Percentiles rank a stretch among this genome's conserved stretches.
phyloP scores from a whole-genome alignment of 495 filamentous ascomycete species.

The Hyaloscypha hepaticicola region DNA sequence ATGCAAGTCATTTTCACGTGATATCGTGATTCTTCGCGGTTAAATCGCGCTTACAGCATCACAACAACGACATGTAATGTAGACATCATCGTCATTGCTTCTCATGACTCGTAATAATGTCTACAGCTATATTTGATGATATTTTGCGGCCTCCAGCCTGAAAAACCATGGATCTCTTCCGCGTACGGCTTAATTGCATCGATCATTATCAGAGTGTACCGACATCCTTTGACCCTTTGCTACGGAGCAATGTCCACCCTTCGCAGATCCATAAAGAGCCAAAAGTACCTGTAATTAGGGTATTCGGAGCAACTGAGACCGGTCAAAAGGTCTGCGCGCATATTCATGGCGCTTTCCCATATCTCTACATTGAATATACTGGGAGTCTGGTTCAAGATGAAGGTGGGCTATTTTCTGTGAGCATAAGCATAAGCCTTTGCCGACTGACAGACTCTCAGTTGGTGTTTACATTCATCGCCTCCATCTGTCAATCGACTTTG shows the following conservation, averaged over 20 bases:
- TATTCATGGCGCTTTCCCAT: conserved; percentile 93
- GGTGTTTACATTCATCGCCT: conserved; percentile 67
- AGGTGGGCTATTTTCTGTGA: conserved; percentile 44
- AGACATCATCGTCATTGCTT: not conserved
- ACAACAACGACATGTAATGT: conserved; percentile 3
- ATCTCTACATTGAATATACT: conserved; percentile 86
- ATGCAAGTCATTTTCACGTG: not conserved
- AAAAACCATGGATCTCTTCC: conserved; percentile 61
- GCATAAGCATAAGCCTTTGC: not conserved
- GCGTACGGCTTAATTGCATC: conserved; percentile 89
- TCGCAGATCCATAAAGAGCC: conserved; percentile 56
- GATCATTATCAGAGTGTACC: conserved; percentile 84
- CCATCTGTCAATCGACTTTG: conserved; percentile 81
- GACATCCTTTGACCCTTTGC: conserved; percentile 75
- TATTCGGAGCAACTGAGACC: conserved; percentile 91
- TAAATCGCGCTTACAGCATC: not conserved
- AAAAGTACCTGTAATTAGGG: conserved; percentile 81
- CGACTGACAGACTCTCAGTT: conserved; percentile 45
- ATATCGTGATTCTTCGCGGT: conserved; percentile 15
- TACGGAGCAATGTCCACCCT: conserved; percentile 56
- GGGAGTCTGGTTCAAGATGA: conserved; percentile 63
- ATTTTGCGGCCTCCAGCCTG: not conserved
- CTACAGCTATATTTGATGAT: not conserved
- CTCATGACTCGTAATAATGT: not conserved
- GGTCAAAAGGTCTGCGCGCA: conserved; percentile 97